phyloP scores from a whole-genome alignment of 2,329 filamentous ascomycete genomes.

The Sporothrix euskadiensis region DNA sequence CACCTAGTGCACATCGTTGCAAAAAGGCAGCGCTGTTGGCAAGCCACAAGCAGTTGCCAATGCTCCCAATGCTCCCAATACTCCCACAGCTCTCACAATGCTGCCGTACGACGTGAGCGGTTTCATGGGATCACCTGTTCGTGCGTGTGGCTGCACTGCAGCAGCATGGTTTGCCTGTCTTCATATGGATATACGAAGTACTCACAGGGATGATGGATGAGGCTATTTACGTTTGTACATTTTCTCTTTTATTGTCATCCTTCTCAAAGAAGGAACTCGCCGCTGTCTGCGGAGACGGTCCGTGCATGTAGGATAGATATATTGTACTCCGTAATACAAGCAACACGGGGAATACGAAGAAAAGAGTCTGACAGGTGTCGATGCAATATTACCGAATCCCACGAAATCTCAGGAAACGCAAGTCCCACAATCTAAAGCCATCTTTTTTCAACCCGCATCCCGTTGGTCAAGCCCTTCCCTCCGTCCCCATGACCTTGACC shows the following conservation, averaged over 20 bases:
- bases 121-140: no score
- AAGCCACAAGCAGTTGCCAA: neutral
- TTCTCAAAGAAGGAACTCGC: constrained; percentile 6
- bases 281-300: neutral
- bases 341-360: neutral
- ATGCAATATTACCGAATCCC: neutral
- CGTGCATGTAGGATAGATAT: neutral
- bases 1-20: neutral
- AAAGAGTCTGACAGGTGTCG: neutral
- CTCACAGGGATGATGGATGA: neutral
- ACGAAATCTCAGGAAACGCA: neutral
- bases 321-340: neutral
- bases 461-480: neutral
- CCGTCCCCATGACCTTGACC: neutral
- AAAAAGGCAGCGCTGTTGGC: constrained; percentile 6
- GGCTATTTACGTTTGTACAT: neutral
- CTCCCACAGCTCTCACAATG: neutral
- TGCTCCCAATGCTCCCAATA: neutral
- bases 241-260: no score
- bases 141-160: neutral
- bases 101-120: neutral
- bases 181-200: neutral
- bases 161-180: no score
- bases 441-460: neutral
- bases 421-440: neutral